phyloP scores from a whole-genome alignment of 2,329 filamentous ascomycete species.

The Lecanicillium sp. region DNA sequence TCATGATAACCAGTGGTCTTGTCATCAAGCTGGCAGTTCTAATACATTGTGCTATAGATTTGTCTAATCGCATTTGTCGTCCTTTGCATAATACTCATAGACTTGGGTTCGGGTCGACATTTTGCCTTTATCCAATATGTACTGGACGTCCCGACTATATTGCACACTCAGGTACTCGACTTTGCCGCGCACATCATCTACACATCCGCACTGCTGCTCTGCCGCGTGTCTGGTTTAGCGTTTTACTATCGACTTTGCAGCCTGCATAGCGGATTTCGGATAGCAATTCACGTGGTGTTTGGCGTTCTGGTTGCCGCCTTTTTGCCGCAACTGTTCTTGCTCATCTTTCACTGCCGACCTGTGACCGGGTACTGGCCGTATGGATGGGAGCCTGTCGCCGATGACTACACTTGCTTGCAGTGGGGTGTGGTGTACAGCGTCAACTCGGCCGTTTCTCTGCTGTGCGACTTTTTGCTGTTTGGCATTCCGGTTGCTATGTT shows the following conservation, averaged over 20 bases:
- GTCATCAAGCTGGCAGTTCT: slow-evolving; percentile 1
- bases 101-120: slow-evolving; percentile 38
- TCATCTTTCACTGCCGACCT: slow-evolving; percentile 42
- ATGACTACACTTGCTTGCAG: slow-evolving; percentile 33
- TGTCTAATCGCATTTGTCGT: slow-evolving; percentile 33
- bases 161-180: slow-evolving; percentile 37
- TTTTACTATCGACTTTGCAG: slow-evolving; percentile 40
- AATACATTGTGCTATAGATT: slow-evolving; percentile 14
- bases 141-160: slow-evolving; percentile 29
- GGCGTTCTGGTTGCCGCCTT: slow-evolving; percentile 31
- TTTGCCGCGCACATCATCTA: slow-evolving; percentile 44
- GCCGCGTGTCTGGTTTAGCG: slow-evolving; percentile 41
- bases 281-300: slow-evolving; percentile 26
- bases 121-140: slow-evolving; percentile 38
- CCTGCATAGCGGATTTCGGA: slow-evolving; percentile 24
- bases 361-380: slow-evolving; percentile 45
- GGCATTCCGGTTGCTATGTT: slow-evolving; percentile 41
- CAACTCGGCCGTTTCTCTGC: slow-evolving; percentile 38
- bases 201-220: slow-evolving; percentile 38
- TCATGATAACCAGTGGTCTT: neutral
- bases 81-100: slow-evolving; percentile 34
- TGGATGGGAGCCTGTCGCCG: slow-evolving; percentile 31
- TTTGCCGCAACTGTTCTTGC: slow-evolving; percentile 38
- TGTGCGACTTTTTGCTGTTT: slow-evolving; percentile 42
- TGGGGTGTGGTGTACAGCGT: slow-evolving; percentile 45